These are phyloP conservation scores for Rhizopus delemar DNA, from an alignment of 371 early-diverging fungal species.

Conservation along the genomic window DNA sequence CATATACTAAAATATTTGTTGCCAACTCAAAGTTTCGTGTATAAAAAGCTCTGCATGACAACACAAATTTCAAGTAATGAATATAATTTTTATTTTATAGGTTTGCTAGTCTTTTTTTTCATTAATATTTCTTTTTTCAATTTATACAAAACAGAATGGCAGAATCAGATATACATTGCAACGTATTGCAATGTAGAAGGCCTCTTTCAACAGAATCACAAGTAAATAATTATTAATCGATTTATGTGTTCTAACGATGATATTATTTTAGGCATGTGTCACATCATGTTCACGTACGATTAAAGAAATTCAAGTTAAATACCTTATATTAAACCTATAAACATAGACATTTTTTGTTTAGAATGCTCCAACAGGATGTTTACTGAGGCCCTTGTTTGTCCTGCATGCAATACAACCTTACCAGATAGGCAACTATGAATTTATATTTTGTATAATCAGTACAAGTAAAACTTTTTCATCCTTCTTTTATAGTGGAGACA, in stretches of 20 bases:
- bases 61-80: too few species aligned
- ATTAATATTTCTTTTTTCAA: background rate
- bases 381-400: conserved; percentile 63
- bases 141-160: conserved; percentile 7
- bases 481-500: conserved; percentile 58
- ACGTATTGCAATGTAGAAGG: conserved; percentile 59
- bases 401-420: conserved; percentile 72
- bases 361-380: conserved; percentile 67
- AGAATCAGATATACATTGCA: conserved; percentile 59
- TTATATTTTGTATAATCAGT: too few species aligned
- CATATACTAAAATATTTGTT: too few species aligned
- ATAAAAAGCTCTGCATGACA: too few species aligned
- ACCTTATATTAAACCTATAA: conserved; percentile 2
- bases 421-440: conserved; percentile 50
- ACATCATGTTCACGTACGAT: conserved; percentile 75
- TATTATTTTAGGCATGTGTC: conserved; percentile 57
- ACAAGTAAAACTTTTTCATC: background rate
- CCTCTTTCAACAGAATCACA: conserved; percentile 35
- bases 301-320: background rate
- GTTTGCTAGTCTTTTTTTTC: background rate
- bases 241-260: conserved; percentile 6
- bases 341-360: conserved; percentile 77
- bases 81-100: too few species aligned
- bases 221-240: conserved; percentile 16
- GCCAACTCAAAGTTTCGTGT: too few species aligned